Conservation (phyloP, 257 asterid genomes). For the Capsicum pubescens region DNA sequence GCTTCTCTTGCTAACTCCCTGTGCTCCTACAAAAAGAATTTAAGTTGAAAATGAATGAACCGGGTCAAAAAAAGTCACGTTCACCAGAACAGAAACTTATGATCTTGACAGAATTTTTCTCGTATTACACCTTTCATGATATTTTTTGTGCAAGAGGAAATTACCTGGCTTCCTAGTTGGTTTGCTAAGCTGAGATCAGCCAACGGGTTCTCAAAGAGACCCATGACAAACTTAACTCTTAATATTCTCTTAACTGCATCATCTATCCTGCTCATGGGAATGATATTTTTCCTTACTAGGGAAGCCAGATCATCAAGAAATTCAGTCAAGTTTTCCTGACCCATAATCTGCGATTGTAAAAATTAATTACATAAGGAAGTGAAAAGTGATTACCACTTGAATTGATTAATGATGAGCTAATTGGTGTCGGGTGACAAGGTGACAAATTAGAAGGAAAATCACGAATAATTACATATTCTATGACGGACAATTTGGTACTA, state of each 20-base stretch:
- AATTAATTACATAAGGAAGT: background rate
- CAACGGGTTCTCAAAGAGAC: conserved; percentile 45
- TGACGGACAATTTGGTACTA: background rate
- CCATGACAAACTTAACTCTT: conserved; percentile 46
- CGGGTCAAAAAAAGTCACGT: background rate
- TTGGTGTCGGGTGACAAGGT: background rate
- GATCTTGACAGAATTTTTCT: background rate
- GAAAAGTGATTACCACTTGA: background rate
- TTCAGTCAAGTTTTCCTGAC: conserved; percentile 36
- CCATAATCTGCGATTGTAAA: conserved; percentile 36
- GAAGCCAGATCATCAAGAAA: conserved; percentile 40
- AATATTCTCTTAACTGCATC: conserved; percentile 49
- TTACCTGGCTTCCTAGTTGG: conserved; percentile 41
- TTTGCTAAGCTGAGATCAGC: conserved; percentile 39
- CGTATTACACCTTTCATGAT: background rate
- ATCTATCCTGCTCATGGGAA: conserved; percentile 52
- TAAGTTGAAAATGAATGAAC: background rate
- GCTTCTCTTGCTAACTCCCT: conserved; percentile 44
- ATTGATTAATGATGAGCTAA: background rate
- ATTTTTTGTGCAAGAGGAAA: background rate
- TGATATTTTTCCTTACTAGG: conserved; percentile 40
- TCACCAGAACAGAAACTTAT: background rate
- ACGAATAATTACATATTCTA: background rate
- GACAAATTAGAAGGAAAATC: background rate
- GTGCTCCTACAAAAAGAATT: conserved; percentile 24